Evolutionary conservation across 2,329 filamentous ascomycete genomes (phyloP), one percentile per base, ranked within the genome.

Genomic region (Akanthomyces muscarius): DNA sequence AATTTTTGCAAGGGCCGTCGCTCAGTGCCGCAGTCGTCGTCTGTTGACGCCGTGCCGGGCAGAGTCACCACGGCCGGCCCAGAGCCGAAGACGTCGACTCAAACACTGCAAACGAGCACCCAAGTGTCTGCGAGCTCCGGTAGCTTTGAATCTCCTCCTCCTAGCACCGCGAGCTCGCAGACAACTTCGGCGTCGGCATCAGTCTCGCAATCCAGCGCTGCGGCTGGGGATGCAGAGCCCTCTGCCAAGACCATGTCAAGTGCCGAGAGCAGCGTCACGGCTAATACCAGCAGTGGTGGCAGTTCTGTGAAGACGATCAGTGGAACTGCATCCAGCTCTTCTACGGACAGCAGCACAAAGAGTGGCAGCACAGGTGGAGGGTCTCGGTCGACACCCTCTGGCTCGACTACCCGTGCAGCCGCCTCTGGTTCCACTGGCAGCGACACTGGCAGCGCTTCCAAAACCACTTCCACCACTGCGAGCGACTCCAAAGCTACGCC

Each of bases 1-100:
- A 66, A 71, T 41, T 86, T 72, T 68, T 87, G 85, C 67, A 28
- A 71, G 0, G 71, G 71, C 7, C 65, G 53, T 5, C 65, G 65
- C n/a, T 59, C 71, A 1, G 59, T 64, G 4, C 65, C 69, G 3
- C 18, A n/a, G 14, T 6, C 18, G 13, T 3, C 18, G 14, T 4
- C 14, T 8, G 38, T 44, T 16, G 21, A 13, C 8, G 18, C 21
- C 10, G 1, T 10, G 16, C n/a, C 25, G 6, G 45, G 8, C 7
- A 30, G 11, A n/a, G 65, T 66, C 7, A 51, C 64, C 1, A 47
- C 56, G 2, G 30, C 66, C 3, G 64, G 63, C 0, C 68, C 68
- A 4, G 68, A 76, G 25, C 69, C 70, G 3, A 68, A 71, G 8
- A 68, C 70, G 30, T 64, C 63, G 11, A 53, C 65, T 38, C 66